phyloP scores from a whole-genome alignment of 108 stramenopile species.

The Ochromonas danica region DNA sequence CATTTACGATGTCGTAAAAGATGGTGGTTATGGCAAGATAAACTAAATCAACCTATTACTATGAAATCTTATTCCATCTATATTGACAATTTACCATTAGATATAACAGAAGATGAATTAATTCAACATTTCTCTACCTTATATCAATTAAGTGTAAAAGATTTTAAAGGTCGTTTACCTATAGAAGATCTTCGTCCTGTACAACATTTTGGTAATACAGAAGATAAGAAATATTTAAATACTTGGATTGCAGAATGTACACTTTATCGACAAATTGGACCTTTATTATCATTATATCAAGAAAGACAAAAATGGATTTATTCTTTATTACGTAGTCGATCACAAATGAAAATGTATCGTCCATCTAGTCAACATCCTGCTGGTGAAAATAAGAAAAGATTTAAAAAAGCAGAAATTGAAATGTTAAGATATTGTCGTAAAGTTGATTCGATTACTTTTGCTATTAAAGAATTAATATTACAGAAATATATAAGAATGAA shows the following conservation, averaged over 20 bases:
- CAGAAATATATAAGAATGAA: not conserved
- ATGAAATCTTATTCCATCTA: slow-evolving; percentile 9
- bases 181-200: slow-evolving; percentile 9
- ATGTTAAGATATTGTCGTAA: not conserved
- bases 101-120: slow-evolving; percentile 11
- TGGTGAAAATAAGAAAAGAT: not conserved
- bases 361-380: not conserved
- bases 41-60: too few relatives aligned
- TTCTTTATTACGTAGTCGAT: not conserved
- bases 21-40: too few relatives aligned
- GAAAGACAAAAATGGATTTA: not conserved
- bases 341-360: slow-evolving; percentile 31
- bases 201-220: not conserved
- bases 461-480: too few relatives aligned
- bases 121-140: slow-evolving; percentile 23
- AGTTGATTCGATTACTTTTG: slow-evolving; percentile 8
- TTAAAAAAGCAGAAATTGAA: not conserved
- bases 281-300: not conserved
- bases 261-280: not conserved
- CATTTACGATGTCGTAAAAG: too few relatives aligned
- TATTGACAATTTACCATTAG: not conserved
- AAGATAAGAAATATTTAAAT: too few relatives aligned
- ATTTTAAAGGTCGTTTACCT: not conserved
- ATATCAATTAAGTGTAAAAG: not conserved
- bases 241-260: slow-evolving; percentile 25